phyloP scores from a whole-genome alignment of 345 rosid genomes.

The Melaleuca alternifolia region DNA sequence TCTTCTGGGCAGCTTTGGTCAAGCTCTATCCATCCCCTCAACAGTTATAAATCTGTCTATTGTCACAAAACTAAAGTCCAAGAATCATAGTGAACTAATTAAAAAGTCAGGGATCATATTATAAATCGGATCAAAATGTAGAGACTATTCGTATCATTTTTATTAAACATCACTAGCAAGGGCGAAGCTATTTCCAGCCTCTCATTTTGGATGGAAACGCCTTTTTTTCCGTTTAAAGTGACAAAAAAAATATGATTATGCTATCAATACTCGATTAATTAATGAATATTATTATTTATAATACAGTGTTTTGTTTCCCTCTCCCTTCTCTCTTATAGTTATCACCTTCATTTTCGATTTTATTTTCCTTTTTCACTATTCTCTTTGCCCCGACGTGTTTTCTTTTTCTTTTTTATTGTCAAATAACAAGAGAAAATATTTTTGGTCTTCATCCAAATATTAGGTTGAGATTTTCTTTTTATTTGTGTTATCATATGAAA shows the following conservation, averaged over 20 bases:
- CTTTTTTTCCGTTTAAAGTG: neutral
- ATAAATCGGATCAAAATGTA: no score
- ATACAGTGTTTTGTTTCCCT: neutral
- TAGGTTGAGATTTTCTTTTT: no score
- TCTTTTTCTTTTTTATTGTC: neutral
- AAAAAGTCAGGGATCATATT: no score
- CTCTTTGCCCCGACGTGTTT: neutral
- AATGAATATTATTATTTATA: neutral
- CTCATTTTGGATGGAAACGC: neutral
- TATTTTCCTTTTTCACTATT: neutral
- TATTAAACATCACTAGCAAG: no score
- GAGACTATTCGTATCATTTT: no score
- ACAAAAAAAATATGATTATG: neutral
- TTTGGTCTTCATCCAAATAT: no score
- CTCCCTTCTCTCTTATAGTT: neutral
- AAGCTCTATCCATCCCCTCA: no score
- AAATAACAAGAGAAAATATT: neutral
- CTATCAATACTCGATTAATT: neutral
- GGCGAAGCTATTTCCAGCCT: neutral
- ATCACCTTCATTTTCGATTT: neutral
- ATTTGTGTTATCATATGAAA: no score
- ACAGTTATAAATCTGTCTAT: no score
- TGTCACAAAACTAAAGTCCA: no score
- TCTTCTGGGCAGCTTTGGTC: no score
- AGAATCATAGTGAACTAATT: no score